Evolutionary conservation across 2,329 filamentous ascomycete species (phyloP).

Genomic region (Aureobasidium uvarum): DNA sequence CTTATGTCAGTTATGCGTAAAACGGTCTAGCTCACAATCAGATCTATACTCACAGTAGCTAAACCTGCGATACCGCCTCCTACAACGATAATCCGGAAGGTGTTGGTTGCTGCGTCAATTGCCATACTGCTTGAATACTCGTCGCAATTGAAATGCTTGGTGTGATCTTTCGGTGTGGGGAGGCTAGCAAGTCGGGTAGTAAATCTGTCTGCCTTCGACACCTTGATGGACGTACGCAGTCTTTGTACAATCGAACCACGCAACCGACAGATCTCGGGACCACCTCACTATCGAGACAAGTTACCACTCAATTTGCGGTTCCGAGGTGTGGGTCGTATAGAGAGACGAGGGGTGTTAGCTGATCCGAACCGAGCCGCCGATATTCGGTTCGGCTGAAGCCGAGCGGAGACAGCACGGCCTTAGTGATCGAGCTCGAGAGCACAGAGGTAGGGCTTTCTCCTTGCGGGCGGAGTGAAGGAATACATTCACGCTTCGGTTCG

Average conservation of each 20-base stretch:
- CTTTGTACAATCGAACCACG: neutral
- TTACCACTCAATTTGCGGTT: neutral
- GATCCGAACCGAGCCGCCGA: neutral
- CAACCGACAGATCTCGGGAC: neutral
- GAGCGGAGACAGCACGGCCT: neutral
- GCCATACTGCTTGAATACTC: neutral
- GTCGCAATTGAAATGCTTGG: neutral
- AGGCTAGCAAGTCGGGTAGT: neutral
- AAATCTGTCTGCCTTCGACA: neutral
- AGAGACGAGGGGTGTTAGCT: too few relatives aligned
- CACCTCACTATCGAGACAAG: neutral
- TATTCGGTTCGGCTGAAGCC: neutral
- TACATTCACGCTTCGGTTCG: neutral
- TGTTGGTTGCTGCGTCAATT: conserved; percentile 20
- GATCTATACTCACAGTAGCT: conserved; percentile 35
- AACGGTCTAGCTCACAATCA: neutral
- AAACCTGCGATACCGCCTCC: conserved; percentile 38
- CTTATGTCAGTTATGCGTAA: conserved; percentile 1
- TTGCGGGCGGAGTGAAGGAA: too few relatives aligned
- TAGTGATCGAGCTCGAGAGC: neutral
- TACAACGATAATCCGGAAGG: conserved; percentile 39
- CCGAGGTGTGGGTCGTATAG: neutral
- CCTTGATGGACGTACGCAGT: neutral
- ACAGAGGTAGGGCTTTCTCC: neutral
- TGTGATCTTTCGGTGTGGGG: neutral